phyloP scores from a whole-genome alignment of 495 filamentous ascomycete species.

The Corynascus novoguineensis region DNA sequence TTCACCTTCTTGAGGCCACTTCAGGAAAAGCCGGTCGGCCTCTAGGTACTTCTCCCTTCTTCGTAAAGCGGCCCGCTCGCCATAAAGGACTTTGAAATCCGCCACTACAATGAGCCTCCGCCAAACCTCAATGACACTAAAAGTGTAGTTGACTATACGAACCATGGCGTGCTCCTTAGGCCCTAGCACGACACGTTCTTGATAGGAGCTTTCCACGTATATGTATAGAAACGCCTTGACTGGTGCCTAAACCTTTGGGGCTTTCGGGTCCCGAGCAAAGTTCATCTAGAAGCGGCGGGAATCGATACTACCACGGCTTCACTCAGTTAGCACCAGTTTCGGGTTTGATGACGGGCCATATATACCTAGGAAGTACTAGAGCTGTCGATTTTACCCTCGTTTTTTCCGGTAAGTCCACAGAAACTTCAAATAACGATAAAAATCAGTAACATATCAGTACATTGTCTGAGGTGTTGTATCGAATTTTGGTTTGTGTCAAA shows the following conservation, averaged over 20 bases:
- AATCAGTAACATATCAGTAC: background rate
- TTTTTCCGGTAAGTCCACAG: background rate
- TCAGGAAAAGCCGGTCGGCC: background rate
- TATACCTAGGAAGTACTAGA: background rate
- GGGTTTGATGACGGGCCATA: background rate
- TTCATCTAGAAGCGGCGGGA: conserved; percentile 2
- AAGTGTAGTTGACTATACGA: background rate
- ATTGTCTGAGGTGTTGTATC: background rate
- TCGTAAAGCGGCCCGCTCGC: background rate
- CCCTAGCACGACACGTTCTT: conserved; percentile 2
- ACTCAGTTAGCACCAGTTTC: background rate
- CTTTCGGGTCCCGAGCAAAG: background rate
- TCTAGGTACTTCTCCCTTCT: background rate
- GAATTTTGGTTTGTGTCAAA: background rate
- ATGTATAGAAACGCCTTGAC: background rate
- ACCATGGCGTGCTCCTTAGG: conserved; percentile 3
- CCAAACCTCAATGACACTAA: conserved; percentile 2
- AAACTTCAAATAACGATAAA: background rate
- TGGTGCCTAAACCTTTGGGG: background rate
- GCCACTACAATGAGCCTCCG: background rate
- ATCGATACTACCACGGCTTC: background rate
- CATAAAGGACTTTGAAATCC: background rate
- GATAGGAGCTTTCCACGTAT: background rate
- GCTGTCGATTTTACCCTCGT: background rate
- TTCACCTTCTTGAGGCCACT: conserved; percentile 1